phyloP scores from a whole-genome alignment of 176 grass and related monocot genomes.

The Calamus simplicifolius region DNA sequence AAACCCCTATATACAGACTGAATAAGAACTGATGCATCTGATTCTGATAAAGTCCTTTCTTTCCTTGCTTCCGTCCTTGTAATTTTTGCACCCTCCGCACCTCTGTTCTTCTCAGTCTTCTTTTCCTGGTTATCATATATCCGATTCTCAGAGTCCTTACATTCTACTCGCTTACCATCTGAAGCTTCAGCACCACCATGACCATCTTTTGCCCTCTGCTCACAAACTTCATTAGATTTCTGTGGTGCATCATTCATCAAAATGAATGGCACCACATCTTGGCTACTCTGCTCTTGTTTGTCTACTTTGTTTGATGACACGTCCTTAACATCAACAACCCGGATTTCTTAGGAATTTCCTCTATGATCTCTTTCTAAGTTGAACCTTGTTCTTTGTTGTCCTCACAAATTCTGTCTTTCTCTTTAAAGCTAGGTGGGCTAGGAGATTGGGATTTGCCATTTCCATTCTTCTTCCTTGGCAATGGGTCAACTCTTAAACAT shows the following conservation, averaged over 20 bases:
- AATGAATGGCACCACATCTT: slow-evolving; percentile 3
- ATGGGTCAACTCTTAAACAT: slow-evolving; percentile 66
- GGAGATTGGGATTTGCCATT: slow-evolving; percentile 48
- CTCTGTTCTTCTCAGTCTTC: slow-evolving; percentile 1
- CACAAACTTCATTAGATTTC: slow-evolving; percentile 7
- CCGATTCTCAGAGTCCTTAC: neutral
- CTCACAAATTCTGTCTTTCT: slow-evolving; percentile 7
- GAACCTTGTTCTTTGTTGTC: slow-evolving; percentile 8
- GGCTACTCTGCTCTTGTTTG: neutral
- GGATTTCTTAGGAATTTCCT: slow-evolving; percentile 6
- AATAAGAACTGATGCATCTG: slow-evolving; percentile 48
- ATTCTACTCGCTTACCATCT: neutral
- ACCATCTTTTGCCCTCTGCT: neutral
- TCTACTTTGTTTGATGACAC: neutral
- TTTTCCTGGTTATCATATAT: neutral
- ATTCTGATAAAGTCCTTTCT: slow-evolving; percentile 20
- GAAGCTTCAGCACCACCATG: too few species aligned
- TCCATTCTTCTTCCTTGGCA: slow-evolving; percentile 48
- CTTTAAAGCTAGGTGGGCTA: slow-evolving; percentile 16
- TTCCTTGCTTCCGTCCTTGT: neutral
- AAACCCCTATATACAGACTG: slow-evolving; percentile 68
- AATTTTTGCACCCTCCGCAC: neutral
- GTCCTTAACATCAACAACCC: slow-evolving; percentile 19
- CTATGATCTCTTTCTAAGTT: neutral
- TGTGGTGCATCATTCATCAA: slow-evolving; percentile 7